Conservation (phyloP, 495 filamentous ascomycete species). For the Letharia columbiana region DNA sequence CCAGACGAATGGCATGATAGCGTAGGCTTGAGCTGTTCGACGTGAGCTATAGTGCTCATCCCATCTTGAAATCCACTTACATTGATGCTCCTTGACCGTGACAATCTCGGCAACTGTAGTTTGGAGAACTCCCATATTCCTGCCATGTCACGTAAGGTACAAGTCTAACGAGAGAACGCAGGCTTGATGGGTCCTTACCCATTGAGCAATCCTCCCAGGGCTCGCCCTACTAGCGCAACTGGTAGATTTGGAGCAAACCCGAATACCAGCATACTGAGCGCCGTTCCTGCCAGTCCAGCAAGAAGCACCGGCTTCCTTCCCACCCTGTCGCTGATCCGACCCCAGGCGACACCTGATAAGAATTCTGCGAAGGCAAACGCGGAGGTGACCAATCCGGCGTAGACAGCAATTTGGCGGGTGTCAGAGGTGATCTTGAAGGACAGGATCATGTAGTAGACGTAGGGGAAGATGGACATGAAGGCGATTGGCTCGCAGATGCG, state of each 20-base stretch:
- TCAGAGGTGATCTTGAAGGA: conserved; percentile 79
- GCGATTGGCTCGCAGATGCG: conserved; percentile 98
- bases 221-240: conserved; percentile 77
- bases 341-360: conserved; percentile 84
- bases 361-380: conserved; percentile 95
- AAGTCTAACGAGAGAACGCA: conserved; percentile 10
- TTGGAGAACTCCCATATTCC: conserved; percentile 87
- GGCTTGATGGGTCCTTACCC: conserved; percentile 47
- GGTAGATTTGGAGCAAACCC: conserved; percentile 81
- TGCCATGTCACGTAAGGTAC: conserved; percentile 25
- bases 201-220: conserved; percentile 85
- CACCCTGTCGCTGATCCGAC: conserved; percentile 80
- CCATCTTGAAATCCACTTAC: conserved; percentile 38
- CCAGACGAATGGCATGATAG: conserved; percentile 98
- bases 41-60: conserved; percentile 10
- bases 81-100: conserved; percentile 83
- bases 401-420: conserved; percentile 74
- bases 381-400: conserved; percentile 93
- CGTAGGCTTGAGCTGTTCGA: conserved; percentile 67
- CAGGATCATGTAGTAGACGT: conserved; percentile 96
- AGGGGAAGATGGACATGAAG: conserved; percentile 99
- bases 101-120: conserved; percentile 92
- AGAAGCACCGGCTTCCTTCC: conserved; percentile 90
- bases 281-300: conserved; percentile 78
- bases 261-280: conserved; percentile 87